A percentile compares a stretch with the other conserved stretches of the same genome.
These are phyloP conservation scores for Elongisporangium anandrum DNA, from an alignment of 352 stramenopile species.

Conservation along the genomic window DNA sequence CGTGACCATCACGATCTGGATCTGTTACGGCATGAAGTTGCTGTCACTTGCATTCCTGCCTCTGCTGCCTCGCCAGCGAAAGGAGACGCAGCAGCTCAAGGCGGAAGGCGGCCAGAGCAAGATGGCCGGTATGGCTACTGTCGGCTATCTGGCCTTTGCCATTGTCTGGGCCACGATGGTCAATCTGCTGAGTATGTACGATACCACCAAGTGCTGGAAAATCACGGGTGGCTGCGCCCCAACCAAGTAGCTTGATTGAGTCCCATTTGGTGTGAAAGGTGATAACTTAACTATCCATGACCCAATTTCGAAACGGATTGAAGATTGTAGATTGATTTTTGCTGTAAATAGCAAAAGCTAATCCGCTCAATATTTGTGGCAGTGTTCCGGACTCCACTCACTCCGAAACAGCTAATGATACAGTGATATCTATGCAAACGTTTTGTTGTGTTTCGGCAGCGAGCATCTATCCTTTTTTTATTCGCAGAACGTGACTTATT, in stretches of 20 bases:
- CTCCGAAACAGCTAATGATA: too few species aligned
- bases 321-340: too few species aligned
- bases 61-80: slow-evolving; percentile 39
- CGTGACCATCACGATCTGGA: slow-evolving; percentile 49
- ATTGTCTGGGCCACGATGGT: slow-evolving; percentile 39
- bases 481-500: too few species aligned
- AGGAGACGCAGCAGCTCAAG: slow-evolving; percentile 27
- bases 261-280: too few species aligned
- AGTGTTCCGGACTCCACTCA: too few species aligned
- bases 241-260: not conserved
- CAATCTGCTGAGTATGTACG: slow-evolving; percentile 54
- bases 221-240: slow-evolving; percentile 56
- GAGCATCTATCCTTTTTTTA: too few species aligned
- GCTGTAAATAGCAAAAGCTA: too few species aligned
- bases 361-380: too few species aligned
- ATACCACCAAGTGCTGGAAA: slow-evolving; percentile 53
- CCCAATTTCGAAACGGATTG: too few species aligned
- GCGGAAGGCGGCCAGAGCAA: slow-evolving; percentile 36
- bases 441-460: too few species aligned
- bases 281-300: too few species aligned
- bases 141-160: slow-evolving; percentile 28
- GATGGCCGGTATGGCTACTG: slow-evolving; percentile 24
- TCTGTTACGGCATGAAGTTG: slow-evolving; percentile 53
- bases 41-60: slow-evolving; percentile 45
- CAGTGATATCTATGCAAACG: too few species aligned